Conservation (phyloP, 768 basidiomycete genomes). For the Agrocybe pediades region DNA sequence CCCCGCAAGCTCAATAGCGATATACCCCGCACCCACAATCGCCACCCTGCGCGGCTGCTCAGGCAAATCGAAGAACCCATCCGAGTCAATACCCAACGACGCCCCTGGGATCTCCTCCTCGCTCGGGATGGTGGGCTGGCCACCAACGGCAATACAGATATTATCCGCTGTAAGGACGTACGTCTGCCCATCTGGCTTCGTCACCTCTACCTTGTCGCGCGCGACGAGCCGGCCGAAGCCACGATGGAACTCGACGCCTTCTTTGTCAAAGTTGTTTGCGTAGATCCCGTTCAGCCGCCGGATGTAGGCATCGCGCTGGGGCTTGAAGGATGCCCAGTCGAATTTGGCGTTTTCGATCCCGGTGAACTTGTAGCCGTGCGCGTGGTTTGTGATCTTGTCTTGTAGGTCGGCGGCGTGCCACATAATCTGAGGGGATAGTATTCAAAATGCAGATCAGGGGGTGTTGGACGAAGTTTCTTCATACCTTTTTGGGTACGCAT, state of each 20-base stretch:
- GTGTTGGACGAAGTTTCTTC: neutral
- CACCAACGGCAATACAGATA: constrained; percentile 86
- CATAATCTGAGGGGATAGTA: constrained; percentile 69
- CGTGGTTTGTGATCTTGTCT: constrained; percentile 80
- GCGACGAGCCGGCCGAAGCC: constrained; percentile 78
- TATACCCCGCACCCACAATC: constrained; percentile 96
- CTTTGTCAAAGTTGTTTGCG: constrained; percentile 83
- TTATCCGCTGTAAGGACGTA: constrained; percentile 78
- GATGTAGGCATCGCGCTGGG: constrained; percentile 95
- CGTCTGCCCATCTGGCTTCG: constrained; percentile 61
- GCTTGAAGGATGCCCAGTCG: constrained; percentile 90
- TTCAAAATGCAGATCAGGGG: constrained; percentile 7
- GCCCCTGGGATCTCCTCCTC: constrained; percentile 88
- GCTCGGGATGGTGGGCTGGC: constrained; percentile 76
- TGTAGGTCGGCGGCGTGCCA: constrained; percentile 94
- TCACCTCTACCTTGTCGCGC: constrained; percentile 72
- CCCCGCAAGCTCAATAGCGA: constrained; percentile 96
- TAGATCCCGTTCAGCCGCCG: constrained; percentile 88
- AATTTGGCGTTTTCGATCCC: constrained; percentile 65
- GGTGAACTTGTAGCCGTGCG: constrained; percentile 70
- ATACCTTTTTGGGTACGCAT: constrained; percentile 96
- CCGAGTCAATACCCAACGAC: constrained; percentile 86
- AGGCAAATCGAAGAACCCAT: constrained; percentile 93
- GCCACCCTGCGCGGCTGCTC: constrained; percentile 92
- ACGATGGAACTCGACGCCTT: constrained; percentile 84